Base-by-base conservation (phyloP, 1,284 basidiomycete genomes). In the Naganishia cerealis region DNA sequence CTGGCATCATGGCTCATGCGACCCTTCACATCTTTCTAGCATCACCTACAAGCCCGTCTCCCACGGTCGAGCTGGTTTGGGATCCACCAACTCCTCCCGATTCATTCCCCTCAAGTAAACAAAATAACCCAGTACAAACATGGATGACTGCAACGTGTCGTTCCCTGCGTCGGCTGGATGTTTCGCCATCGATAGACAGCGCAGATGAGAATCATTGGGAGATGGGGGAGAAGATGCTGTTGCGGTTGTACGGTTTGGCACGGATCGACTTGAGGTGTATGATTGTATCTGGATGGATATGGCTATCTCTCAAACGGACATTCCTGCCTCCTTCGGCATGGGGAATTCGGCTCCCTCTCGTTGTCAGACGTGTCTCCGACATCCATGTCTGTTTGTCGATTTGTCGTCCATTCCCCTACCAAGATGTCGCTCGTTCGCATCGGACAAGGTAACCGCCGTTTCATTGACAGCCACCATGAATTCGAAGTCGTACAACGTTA, bases 61-160 rank as follows among this genome's bases (percentile, higher is more conserved):
- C 86, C 96, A 99, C 87, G 95, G 95, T 87, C 92, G 94, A 76
- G 92, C 94, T 75, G 93, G 93, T 92, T 92, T 94, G 80, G 94
- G 94, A 88, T 93, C 93, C 36, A 76, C 74, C 69, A 76, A 77
- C 79, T 72, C 76, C 68, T 82, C 81, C 72, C 82, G 83, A 70
- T 86, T 86, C 82, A 85, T 87, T 74, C 85, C 84, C 75, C 83
- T 86, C 78, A 86, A 86, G 81, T 86, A 86, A 82, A 73, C 70
- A 53, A 56, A 58, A 67, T 53, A 67, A 67, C 56, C 53, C 46
- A 50, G 24, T 24, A 36, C 54, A 48, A 48, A 36, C 54, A 33
- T 42, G 46, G 63, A 50, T 42, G n/a, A 39, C 36, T 26, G 53
- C 54, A 46, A 26, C 29, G 54, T 16, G 50, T 36, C 29, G 52